These are phyloP conservation scores for Pisolithus sp. DNA, from an alignment of 768 basidiomycete species.

Conservation along the genomic window DNA sequence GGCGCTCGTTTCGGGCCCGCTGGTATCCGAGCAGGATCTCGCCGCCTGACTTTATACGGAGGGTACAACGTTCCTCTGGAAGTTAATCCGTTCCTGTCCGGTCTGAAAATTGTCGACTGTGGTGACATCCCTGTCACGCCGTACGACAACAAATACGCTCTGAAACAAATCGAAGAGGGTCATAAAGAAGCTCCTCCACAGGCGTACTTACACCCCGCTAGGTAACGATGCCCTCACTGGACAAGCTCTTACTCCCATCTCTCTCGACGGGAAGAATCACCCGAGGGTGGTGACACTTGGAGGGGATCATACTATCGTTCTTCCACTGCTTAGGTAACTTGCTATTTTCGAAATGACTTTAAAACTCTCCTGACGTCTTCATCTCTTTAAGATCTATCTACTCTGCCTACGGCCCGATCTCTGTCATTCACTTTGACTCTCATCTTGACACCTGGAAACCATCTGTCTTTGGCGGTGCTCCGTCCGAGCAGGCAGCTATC, in stretches of 20 bases:
- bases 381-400: constrained; percentile 53
- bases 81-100: constrained; percentile 65
- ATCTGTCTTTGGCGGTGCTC: constrained; percentile 66
- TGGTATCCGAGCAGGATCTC: constrained; percentile 74
- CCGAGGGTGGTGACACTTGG: constrained; percentile 80
- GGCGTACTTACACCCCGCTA: constrained; percentile 53
- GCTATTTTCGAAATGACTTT: constrained; percentile 3
- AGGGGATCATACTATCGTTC: constrained; percentile 82
- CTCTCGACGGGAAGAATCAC: constrained; percentile 66
- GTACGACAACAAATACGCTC: constrained; percentile 69
- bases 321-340: constrained; percentile 43
- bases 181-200: constrained; percentile 66
- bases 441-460: constrained; percentile 81
- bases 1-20: constrained; percentile 84
- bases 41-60: constrained; percentile 67
- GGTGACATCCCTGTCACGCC: constrained; percentile 76
- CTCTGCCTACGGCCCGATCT: constrained; percentile 72
- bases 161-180: constrained; percentile 67
- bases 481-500: constrained; percentile 64
- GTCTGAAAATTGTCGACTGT: constrained; percentile 67
- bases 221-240: constrained; percentile 61
- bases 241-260: constrained; percentile 47
- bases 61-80: constrained; percentile 74
- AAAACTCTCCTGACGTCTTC: neutral
- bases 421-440: constrained; percentile 83